A percentile compares a stretch with the other conserved stretches of the same genome.
These are phyloP conservation scores for Penicillium psychrosexuale DNA, from an alignment of 2,329 filamentous ascomycete genomes.

Conservation along the genomic window DNA sequence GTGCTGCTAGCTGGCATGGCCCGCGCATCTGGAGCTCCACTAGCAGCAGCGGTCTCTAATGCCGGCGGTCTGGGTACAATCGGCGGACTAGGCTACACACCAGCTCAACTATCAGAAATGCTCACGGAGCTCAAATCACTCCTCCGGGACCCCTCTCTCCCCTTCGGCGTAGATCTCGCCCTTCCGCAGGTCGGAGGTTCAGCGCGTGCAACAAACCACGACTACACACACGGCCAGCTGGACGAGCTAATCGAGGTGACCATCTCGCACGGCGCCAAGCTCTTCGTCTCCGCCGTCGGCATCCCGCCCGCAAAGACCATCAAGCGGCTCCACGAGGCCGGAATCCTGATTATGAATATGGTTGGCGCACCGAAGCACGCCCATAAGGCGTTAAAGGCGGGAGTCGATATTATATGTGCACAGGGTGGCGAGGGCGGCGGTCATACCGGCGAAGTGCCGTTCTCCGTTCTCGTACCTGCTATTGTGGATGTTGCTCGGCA, in stretches of 20 bases:
- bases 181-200: conserved; percentile 81
- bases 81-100: conserved; percentile 64
- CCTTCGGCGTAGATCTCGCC: conserved; percentile 89
- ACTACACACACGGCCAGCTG: conserved; percentile 87
- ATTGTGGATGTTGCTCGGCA: conserved; percentile 77
- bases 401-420: conserved; percentile 86
- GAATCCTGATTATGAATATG: conserved; percentile 94
- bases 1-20: conserved; percentile 95
- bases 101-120: conserved; percentile 72
- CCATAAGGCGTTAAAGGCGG: conserved; percentile 77
- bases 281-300: conserved; percentile 87
- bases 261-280: conserved; percentile 74
- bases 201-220: conserved; percentile 88
- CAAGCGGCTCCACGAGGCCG: conserved; percentile 71
- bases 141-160: conserved; percentile 63
- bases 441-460: conserved; percentile 85
- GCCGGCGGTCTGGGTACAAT: conserved; percentile 73
- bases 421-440: conserved; percentile 93
- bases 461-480: conserved; percentile 79
- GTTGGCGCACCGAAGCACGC: conserved; percentile 90
- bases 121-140: conserved; percentile 80
- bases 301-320: conserved; percentile 74
- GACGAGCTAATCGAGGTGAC: conserved; percentile 85
- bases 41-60: conserved; percentile 84
- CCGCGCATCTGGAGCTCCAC: conserved; percentile 69